Evolutionary conservation across 352 stramenopile species (phyloP), one percentile per base, ranked within the genome.

Genomic region (Phytopythium litorale): DNA sequence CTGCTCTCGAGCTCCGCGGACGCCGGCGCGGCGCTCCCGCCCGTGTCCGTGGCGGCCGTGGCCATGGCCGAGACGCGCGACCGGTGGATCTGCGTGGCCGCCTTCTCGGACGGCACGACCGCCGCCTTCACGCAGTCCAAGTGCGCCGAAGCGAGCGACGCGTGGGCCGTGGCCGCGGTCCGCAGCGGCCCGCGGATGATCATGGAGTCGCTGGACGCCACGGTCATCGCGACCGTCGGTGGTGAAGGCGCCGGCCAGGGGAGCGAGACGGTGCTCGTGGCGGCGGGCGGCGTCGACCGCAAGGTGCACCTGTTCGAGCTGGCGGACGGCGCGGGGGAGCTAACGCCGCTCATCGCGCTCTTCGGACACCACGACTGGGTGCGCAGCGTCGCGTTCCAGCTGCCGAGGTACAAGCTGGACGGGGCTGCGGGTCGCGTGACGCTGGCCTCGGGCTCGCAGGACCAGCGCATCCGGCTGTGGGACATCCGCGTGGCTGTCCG

Each of bases 381-480:
- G 49, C 80, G 79, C 7, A 75, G 75, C n/a, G 59, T 93, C 16
- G 67, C 75, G n/a, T 90, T 93, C 33, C 56, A 79, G 28, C 58
- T 38, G 18, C 60, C 57, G 21, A 40, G 12, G 6, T 46, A 38
- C 19, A 21, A 52, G 13, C 8, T 28, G 37, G 28, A 7, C 23
- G n/a, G 30, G 16, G 13, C 3, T 46, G 25, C 9, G 21, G 37
- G 21, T 58, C 51, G 28, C 25, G 71, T 63, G 16, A 67, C 83
- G n/a, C 51, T 92, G 13, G 81, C 79, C 7, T 92, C 83, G 0
- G 83, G 78, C 13, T 83, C 81, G 12, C 83, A 92, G 61, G 83
- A 92, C 60, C 76, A 89, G 45, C 72, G 79, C 30, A 79, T 91
- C 60, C 83, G 83, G 9, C 64, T 92, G 32, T 92, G 83, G 83